phyloP scores from a whole-genome alignment of 208 protist genomes.

The Phytomonas francai region DNA sequence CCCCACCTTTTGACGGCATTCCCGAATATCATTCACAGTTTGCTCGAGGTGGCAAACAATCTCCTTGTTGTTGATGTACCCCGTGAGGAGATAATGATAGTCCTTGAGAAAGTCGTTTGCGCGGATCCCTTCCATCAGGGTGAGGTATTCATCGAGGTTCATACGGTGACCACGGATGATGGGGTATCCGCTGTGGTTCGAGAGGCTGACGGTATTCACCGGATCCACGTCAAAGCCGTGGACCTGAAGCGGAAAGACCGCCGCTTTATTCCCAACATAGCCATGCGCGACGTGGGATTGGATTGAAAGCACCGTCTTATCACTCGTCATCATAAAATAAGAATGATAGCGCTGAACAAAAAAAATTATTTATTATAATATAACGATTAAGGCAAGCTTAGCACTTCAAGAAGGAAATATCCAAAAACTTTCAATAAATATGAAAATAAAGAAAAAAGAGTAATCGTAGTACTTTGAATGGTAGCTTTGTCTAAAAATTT shows the following conservation, averaged over 20 bases:
- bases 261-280: slow-evolving; percentile 95
- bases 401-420: background rate
- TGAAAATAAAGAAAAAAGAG: no score
- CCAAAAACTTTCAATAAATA: no score
- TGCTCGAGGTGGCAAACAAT: slow-evolving; percentile 57
- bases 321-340: background rate
- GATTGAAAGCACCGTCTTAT: slow-evolving; percentile 43
- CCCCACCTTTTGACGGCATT: slow-evolving; percentile 23
- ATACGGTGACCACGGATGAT: slow-evolving; percentile 86
- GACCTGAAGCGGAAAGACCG: slow-evolving; percentile 91
- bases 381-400: background rate
- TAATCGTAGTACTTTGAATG: no score
- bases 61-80: slow-evolving; percentile 91
- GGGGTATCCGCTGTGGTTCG: slow-evolving; percentile 93
- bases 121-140: slow-evolving; percentile 78
- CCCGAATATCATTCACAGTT: slow-evolving; percentile 58
- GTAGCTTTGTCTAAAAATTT: no score
- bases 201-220: slow-evolving; percentile 93
- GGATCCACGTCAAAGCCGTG: slow-evolving; percentile 93
- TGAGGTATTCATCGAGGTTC: slow-evolving; percentile 61
- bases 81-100: slow-evolving; percentile 90
- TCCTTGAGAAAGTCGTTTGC: slow-evolving; percentile 70
- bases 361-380: slow-evolving; percentile 1
- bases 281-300: slow-evolving; percentile 94
- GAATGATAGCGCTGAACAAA: background rate